Conservation (phyloP, 108 stramenopile species). For the Pseudonitzschia multiseries region DNA sequence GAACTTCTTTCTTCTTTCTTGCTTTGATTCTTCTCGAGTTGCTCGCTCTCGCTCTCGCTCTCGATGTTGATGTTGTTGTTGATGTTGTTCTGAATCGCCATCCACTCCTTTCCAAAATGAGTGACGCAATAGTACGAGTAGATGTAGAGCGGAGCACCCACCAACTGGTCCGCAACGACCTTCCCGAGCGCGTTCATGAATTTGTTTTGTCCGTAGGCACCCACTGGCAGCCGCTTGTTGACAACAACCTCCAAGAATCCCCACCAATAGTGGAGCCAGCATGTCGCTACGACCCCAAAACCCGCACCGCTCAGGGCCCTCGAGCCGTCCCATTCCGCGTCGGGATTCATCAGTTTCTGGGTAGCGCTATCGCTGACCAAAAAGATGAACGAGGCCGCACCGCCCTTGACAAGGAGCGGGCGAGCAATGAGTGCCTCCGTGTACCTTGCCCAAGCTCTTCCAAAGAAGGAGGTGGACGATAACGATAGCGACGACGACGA, state of each 20-base stretch:
- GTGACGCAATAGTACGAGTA: constrained; percentile 51
- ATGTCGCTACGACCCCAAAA: constrained; percentile 52
- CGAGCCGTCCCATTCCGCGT: neutral
- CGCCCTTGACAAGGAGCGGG: constrained; percentile 42
- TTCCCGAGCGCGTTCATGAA: constrained; percentile 42
- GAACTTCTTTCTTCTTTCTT: neutral
- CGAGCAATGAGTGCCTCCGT: constrained; percentile 30
- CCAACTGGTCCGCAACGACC: constrained; percentile 45
- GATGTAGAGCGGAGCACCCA: constrained; percentile 51
- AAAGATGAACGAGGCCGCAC: constrained; percentile 45
- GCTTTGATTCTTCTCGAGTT: neutral
- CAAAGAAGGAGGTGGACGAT: constrained; percentile 11
- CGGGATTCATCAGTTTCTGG: constrained; percentile 31
- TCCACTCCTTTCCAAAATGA: constrained; percentile 34
- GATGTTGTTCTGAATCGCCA: constrained; percentile 2
- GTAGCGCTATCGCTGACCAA: constrained; percentile 36
- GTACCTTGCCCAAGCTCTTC: constrained; percentile 39
- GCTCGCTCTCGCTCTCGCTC: no score
- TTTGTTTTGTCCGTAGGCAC: constrained; percentile 17
- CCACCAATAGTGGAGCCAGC: constrained; percentile 59
- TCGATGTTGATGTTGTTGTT: neutral
- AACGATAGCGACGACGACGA: neutral
- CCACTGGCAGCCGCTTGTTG: constrained; percentile 23
- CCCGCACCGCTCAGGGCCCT: constrained; percentile 40
- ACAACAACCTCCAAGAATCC: constrained; percentile 41